Conservation (phyloP, 768 basidiomycete genomes). For the Russula foetens region DNA sequence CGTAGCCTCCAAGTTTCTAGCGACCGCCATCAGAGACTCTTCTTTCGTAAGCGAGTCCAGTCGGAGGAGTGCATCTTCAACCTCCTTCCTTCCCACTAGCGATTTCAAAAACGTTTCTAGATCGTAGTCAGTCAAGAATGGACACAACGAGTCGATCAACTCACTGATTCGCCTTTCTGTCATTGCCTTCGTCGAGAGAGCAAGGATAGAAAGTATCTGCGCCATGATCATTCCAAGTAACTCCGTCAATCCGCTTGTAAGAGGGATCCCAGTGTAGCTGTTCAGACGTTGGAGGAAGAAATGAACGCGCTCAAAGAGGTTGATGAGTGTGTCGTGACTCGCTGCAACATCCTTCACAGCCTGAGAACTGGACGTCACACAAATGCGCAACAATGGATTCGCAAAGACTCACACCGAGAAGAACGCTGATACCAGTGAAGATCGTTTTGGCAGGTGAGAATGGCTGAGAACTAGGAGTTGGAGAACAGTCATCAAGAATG, state of each 20-base stretch:
- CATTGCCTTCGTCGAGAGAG: not conserved
- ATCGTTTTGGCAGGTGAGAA: not conserved
- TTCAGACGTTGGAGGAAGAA: not conserved
- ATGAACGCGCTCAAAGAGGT: not conserved
- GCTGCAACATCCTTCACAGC: not conserved
- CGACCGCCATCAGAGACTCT: not conserved
- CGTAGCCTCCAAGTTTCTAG: not conserved
- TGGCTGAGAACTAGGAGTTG: not conserved
- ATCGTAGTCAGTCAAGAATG: not conserved
- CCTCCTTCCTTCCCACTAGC: not conserved
- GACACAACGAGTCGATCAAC: not conserved
- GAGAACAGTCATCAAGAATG: not conserved
- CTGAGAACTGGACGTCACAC: not conserved
- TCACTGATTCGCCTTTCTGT: not conserved
- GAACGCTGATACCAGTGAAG: not conserved
- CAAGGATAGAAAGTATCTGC: not conserved
- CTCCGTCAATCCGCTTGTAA: not conserved
- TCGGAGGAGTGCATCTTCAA: not conserved
- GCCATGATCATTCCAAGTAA: not conserved
- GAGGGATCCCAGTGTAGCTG: not conserved
- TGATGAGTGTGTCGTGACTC: not conserved
- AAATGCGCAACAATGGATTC: no score
- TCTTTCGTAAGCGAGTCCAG: slow-evolving; percentile 1
- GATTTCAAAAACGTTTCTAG: not conserved
- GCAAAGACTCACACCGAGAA: not conserved